A percentile compares a stretch with the other conserved stretches of the same genome.
phyloP scores from a whole-genome alignment of 2,329 filamentous ascomycete species.

The Sphaceloma murrayae region DNA sequence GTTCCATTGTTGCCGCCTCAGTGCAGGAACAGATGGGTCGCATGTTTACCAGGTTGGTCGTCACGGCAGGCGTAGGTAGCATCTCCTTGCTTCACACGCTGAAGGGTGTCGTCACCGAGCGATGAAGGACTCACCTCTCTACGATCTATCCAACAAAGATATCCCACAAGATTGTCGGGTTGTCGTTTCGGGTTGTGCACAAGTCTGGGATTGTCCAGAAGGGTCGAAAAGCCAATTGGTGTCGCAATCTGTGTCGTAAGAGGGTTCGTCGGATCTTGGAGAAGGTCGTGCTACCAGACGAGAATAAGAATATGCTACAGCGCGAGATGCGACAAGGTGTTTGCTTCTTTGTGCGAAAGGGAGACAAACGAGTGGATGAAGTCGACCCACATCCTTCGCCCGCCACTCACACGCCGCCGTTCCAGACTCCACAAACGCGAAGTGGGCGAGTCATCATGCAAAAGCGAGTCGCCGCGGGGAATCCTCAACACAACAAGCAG shows the following conservation, averaged over 20 bases:
- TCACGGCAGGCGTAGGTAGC: not conserved
- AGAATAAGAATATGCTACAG: slow-evolving; percentile 1
- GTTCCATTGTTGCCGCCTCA: not conserved
- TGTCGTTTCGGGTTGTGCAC: too few species aligned
- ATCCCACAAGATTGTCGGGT: too few species aligned
- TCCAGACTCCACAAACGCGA: not conserved
- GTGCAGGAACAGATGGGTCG: not conserved
- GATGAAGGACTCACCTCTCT: slow-evolving; percentile 1
- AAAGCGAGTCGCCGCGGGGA: too few species aligned
- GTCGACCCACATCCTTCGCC: slow-evolving; percentile 7
- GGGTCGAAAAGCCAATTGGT: too few species aligned
- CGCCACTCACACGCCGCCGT: not conserved
- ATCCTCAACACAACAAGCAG: too few species aligned
- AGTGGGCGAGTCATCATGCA: too few species aligned
- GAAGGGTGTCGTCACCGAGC: not conserved
- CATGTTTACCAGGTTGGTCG: slow-evolving; percentile 1
- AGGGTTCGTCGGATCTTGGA: too few species aligned
- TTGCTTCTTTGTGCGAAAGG: slow-evolving; percentile 4
- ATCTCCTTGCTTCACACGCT: slow-evolving; percentile 10
- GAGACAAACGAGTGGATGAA: slow-evolving; percentile 8
- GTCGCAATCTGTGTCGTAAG: too few species aligned
- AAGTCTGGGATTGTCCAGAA: too few species aligned
- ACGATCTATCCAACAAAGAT: slow-evolving; percentile 11
- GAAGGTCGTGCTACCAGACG: not conserved
- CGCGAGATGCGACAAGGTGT: slow-evolving; percentile 4